phyloP scores from a whole-genome alignment of 2,329 filamentous ascomycete species.

The Aureobasidium sp. region DNA sequence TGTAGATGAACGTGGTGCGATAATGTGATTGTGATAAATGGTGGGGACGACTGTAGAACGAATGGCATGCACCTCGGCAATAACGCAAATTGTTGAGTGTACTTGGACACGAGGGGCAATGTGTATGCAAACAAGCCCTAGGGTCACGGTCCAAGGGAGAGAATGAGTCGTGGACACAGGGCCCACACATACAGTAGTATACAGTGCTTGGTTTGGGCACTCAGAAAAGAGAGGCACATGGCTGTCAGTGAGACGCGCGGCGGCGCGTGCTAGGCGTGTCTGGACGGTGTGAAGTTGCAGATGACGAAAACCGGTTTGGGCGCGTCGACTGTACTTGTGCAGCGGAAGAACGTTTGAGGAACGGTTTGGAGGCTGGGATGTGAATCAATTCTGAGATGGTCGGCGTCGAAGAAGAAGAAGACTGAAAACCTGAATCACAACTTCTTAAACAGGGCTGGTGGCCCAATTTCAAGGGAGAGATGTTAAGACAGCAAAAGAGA shows the following conservation, averaged over 20 bases:
- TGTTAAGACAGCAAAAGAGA: background rate
- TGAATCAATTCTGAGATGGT: background rate
- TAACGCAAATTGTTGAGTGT: background rate
- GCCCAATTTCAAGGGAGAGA: background rate
- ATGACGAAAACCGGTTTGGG: constrained; percentile 2
- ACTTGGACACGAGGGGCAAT: background rate
- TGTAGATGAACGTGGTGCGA: too few species aligned
- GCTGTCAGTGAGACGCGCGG: constrained; percentile 11
- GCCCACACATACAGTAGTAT: background rate
- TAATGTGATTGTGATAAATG: background rate
- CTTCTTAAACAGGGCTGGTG: background rate
- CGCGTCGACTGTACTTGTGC: background rate
- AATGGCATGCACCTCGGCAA: constrained; percentile 8
- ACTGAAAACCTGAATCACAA: background rate
- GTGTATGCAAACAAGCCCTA: background rate
- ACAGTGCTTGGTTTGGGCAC: background rate
- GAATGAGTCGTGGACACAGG: background rate
- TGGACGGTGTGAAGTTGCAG: background rate
- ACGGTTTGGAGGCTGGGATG: constrained; percentile 1
- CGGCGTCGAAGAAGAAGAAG: background rate
- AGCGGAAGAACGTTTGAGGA: constrained; percentile 10
- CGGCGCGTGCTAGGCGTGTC: background rate
- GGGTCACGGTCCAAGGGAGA: background rate
- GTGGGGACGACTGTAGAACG: background rate
- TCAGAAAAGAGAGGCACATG: background rate